phyloP scores from a whole-genome alignment of 352 stramenopile species.

The Pythium volutum region DNA sequence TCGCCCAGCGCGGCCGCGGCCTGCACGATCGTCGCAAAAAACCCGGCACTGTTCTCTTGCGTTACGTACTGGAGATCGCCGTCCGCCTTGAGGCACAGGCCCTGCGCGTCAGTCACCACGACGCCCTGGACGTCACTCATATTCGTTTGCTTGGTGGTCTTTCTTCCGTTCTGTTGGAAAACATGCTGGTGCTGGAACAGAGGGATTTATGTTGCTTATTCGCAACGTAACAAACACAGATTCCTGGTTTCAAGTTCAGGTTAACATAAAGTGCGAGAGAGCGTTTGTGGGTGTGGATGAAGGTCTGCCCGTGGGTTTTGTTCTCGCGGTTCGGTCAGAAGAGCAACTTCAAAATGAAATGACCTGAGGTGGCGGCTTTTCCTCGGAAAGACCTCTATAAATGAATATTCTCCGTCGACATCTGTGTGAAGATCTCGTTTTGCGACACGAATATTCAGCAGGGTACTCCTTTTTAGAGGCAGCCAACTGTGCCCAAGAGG shows the following conservation, averaged over 20 bases:
- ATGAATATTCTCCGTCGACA: neutral
- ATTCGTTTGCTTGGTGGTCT: constrained; percentile 8
- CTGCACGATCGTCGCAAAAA: constrained; percentile 73
- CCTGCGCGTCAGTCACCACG: constrained; percentile 74
- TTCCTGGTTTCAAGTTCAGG: constrained; percentile 3
- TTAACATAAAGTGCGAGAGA: constrained; percentile 16
- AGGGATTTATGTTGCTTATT: neutral
- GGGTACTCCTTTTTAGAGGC: constrained; percentile 17
- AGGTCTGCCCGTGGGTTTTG: constrained; percentile 17
- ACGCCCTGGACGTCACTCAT: constrained; percentile 62
- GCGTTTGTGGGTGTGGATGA: constrained; percentile 18
- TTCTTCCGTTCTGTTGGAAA: neutral
- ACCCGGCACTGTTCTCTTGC: constrained; percentile 53
- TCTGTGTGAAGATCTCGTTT: neutral
- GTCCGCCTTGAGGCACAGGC: constrained; percentile 61
- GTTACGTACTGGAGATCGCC: constrained; percentile 51
- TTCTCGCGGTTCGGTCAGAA: constrained; percentile 26
- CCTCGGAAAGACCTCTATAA: constrained; percentile 12
- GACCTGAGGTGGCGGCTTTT: constrained; percentile 16
- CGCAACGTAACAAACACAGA: constrained; percentile 9
- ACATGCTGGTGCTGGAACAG: neutral
- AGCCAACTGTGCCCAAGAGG: constrained; percentile 11
- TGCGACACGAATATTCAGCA: constrained; percentile 3
- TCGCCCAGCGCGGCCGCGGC: constrained; percentile 48
- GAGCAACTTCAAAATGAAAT: constrained; percentile 31